phyloP scores from a whole-genome alignment of 441 rosid species.

The Euphorbia corollata region DNA sequence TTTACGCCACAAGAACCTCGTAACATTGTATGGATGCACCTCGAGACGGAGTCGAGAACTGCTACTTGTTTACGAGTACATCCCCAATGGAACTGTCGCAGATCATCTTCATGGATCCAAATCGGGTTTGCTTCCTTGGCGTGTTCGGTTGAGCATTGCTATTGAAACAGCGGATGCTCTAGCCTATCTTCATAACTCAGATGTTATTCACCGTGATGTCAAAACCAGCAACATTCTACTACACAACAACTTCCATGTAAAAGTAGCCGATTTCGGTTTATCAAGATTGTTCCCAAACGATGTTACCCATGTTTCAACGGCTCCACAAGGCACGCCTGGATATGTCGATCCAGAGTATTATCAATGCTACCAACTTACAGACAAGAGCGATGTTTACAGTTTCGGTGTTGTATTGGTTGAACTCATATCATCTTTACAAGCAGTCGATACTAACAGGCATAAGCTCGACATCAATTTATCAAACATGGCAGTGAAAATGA shows the following conservation, averaged over 20 bases:
- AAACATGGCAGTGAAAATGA: conserved; percentile 50
- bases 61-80: conserved; percentile 53
- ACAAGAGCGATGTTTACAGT: conserved; percentile 66
- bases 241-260: conserved; percentile 40
- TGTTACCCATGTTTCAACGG: conserved; percentile 57
- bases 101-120: conserved; percentile 45
- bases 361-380: conserved; percentile 51
- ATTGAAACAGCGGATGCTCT: conserved; percentile 51
- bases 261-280: conserved; percentile 65
- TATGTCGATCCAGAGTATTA: conserved; percentile 64
- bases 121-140: conserved; percentile 38
- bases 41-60: conserved; percentile 48
- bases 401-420: conserved; percentile 57
- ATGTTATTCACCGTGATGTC: conserved; percentile 59
- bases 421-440: conserved; percentile 39
- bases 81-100: conserved; percentile 58
- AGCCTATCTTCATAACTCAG: conserved; percentile 40
- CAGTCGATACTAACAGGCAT: conserved; percentile 49
- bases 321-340: conserved; percentile 70
- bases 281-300: conserved; percentile 49
- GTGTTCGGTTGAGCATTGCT: conserved; percentile 49
- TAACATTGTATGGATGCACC: conserved; percentile 49
- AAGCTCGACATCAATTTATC: conserved; percentile 46
- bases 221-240: conserved; percentile 58
- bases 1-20: conserved; percentile 46